These are phyloP conservation scores for Aquanectria penicillioides DNA, from an alignment of 2,329 filamentous ascomycete genomes.

Conservation along the genomic window DNA sequence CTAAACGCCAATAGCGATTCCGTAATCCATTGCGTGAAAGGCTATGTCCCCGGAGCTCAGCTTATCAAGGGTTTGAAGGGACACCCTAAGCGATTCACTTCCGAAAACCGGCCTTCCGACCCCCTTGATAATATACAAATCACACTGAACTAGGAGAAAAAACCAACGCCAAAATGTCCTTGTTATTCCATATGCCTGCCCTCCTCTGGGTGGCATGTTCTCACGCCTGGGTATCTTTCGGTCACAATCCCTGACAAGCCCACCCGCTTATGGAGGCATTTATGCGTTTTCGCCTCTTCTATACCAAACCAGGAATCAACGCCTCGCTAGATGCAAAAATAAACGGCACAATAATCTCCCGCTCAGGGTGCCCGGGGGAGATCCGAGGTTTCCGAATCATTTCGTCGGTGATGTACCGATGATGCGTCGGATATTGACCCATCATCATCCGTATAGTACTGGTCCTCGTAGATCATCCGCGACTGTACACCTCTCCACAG, in stretches of 20 bases:
- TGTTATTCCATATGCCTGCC: not conserved
- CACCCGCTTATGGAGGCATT: not conserved
- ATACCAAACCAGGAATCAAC: conserved; percentile 29
- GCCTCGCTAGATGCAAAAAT: conserved; percentile 41
- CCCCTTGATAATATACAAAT: too few species aligned
- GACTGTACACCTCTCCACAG: conserved; percentile 55
- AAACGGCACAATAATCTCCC: conserved; percentile 19
- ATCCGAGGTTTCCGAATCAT: conserved; percentile 40
- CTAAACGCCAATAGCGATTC: too few species aligned
- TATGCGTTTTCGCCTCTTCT: not conserved
- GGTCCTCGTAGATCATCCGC: conserved; percentile 46
- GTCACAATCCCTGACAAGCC: conserved; percentile 1
- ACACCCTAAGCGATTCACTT: too few species aligned
- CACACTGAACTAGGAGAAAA: too few species aligned
- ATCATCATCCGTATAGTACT: conserved; percentile 45
- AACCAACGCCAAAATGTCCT: not conserved
- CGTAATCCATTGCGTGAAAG: too few species aligned
- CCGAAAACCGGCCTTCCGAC: too few species aligned
- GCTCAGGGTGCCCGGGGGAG: conserved; percentile 27
- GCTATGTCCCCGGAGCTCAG: too few species aligned
- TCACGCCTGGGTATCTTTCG: conserved; percentile 18
- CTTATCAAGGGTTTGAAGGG: too few species aligned
- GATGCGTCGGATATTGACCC: conserved; percentile 43
- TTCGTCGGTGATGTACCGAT: conserved; percentile 40
- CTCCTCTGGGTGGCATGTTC: too few species aligned